Evolutionary conservation across 2,329 filamentous ascomycete genomes (phyloP).

Genomic region (Colletotrichum orchidophilum): DNA sequence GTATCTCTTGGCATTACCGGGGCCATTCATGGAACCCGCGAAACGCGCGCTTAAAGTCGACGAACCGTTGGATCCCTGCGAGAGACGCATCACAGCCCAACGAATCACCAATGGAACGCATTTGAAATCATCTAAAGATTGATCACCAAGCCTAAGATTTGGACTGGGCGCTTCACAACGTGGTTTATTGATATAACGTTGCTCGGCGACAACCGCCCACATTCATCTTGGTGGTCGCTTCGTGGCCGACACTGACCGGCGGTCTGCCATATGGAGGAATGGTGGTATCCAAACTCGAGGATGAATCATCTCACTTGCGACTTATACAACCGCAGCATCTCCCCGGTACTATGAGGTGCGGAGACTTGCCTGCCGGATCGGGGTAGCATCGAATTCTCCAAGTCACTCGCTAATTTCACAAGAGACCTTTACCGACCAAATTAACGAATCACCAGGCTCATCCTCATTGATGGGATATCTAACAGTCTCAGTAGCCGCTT

Average conservation of each 20-base stretch:
- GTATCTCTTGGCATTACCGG: background rate
- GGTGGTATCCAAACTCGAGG: background rate
- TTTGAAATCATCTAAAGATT: background rate
- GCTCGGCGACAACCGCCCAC: background rate
- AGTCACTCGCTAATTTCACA: background rate
- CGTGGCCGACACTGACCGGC: background rate
- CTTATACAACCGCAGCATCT: background rate
- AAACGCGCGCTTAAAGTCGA: background rate
- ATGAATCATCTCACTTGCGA: background rate
- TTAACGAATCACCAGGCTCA: constrained; percentile 41
- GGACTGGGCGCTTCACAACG: background rate
- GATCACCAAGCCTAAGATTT: background rate
- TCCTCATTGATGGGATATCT: constrained; percentile 48
- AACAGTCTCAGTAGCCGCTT: constrained; percentile 46
- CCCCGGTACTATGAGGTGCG: background rate
- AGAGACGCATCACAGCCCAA: background rate
- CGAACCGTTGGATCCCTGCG: background rate
- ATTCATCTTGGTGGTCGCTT: too few species aligned
- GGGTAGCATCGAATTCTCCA: background rate
- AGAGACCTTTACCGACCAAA: background rate
- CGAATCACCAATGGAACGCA: background rate
- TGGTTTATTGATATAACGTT: background rate
- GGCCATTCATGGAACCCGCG: background rate
- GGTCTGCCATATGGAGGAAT: background rate
- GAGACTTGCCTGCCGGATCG: background rate